These are phyloP conservation scores for Phytopythium aichiense DNA, from an alignment of 352 stramenopile species.

Conservation along the genomic window DNA sequence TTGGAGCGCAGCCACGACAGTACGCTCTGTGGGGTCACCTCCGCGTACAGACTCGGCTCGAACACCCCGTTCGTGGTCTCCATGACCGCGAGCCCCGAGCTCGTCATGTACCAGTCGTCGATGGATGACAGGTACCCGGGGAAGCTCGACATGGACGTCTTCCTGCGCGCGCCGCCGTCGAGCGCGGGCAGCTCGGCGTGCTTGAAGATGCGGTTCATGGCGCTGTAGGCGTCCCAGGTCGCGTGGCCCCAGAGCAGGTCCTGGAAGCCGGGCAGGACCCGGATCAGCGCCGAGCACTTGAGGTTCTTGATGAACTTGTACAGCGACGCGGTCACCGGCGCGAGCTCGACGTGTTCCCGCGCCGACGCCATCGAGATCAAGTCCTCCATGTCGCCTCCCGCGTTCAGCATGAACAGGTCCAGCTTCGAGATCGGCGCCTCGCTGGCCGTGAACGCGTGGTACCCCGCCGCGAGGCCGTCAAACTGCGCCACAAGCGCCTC, in stretches of 20 bases:
- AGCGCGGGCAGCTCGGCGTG: slow-evolving; percentile 64
- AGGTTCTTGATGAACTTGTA: slow-evolving; percentile 50
- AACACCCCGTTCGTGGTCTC: slow-evolving; percentile 75
- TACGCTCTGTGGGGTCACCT: slow-evolving; percentile 42
- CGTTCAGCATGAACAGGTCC: slow-evolving; percentile 54
- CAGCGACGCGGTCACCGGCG: slow-evolving; percentile 21
- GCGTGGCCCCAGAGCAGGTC: slow-evolving; percentile 69
- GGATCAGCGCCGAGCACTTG: slow-evolving; percentile 74
- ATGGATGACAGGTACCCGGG: slow-evolving; percentile 71
- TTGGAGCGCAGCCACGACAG: slow-evolving; percentile 64
- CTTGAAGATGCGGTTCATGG: slow-evolving; percentile 81
- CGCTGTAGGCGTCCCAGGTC: slow-evolving; percentile 67
- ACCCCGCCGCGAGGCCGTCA: slow-evolving; percentile 44
- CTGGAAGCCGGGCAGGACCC: slow-evolving; percentile 44
- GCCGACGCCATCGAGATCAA: slow-evolving; percentile 34
- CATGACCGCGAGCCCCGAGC: slow-evolving; percentile 41
- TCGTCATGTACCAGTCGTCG: slow-evolving; percentile 80
- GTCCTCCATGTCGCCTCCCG: slow-evolving; percentile 49
- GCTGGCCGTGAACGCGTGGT: slow-evolving; percentile 21
- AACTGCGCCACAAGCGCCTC: slow-evolving; percentile 40
- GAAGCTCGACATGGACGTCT: slow-evolving; percentile 74
- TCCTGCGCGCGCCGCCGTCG: slow-evolving; percentile 12
- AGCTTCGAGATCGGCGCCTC: slow-evolving; percentile 19
- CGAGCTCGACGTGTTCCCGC: slow-evolving; percentile 6
- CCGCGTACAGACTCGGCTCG: slow-evolving; percentile 44